Conservation (phyloP, 306 rosid species). For the Begonia fuchsioides region DNA sequence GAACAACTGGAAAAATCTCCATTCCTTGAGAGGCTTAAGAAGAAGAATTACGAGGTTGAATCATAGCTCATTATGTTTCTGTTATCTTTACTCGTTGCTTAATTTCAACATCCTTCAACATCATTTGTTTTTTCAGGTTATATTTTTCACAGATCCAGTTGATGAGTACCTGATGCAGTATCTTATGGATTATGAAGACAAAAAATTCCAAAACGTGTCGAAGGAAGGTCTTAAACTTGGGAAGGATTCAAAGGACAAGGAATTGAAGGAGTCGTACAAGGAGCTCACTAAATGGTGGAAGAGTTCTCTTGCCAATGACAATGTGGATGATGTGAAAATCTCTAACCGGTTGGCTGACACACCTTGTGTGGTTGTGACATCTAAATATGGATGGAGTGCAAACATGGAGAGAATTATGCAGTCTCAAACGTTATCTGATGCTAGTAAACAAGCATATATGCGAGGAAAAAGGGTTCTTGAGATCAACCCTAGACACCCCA, state of each 20-base stretch:
- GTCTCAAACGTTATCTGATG: constrained; percentile 86
- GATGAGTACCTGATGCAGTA: constrained; percentile 99
- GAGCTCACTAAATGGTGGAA: constrained; percentile 99
- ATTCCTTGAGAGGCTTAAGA: constrained; percentile 88
- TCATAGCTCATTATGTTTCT: neutral
- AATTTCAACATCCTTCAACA: neutral
- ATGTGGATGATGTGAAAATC: constrained; percentile 92
- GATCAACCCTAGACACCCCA: constrained; percentile 97
- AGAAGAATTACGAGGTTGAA: constrained; percentile 86
- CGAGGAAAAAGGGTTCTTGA: constrained; percentile 98
- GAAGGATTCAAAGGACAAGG: constrained; percentile 74
- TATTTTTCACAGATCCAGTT: constrained; percentile 88
- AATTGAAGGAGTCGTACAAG: constrained; percentile 90
- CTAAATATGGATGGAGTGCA: constrained; percentile 96
- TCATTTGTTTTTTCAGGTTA: constrained; percentile 35
- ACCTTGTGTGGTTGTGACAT: constrained; percentile 97
- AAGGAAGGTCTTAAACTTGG: constrained; percentile 98
- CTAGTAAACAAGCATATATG: constrained; percentile 94
- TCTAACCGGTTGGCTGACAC: constrained; percentile 89
- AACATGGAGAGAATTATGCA: constrained; percentile 99
- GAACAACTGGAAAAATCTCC: constrained; percentile 96
- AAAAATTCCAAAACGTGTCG: constrained; percentile 93
- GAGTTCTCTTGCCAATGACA: constrained; percentile 56
- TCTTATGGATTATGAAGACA: constrained; percentile 97
- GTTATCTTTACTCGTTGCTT: neutral